These are phyloP conservation scores for Pyrenophora teres DNA, from an alignment of 2,329 filamentous ascomycete species.

Conservation along the genomic window DNA sequence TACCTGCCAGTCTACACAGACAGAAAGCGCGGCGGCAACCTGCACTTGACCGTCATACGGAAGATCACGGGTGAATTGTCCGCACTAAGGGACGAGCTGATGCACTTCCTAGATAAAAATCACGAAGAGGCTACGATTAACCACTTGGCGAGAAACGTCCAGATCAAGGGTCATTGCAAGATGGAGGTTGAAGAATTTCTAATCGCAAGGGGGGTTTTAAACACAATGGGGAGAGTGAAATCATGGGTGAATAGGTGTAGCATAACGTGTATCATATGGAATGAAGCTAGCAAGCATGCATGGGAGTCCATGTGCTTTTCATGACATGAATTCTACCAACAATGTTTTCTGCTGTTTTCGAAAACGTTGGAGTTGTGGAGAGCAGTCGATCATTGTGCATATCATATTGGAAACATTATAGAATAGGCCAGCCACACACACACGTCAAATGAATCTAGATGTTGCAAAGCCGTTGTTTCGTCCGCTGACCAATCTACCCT, in stretches of 20 bases:
- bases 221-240: not conserved
- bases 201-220: conserved; percentile 24
- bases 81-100: conserved; percentile 67
- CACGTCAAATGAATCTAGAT: too few species aligned
- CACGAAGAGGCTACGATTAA: conserved; percentile 62
- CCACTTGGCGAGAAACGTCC: conserved; percentile 70
- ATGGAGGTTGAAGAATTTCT: conserved; percentile 19
- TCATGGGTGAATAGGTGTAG: not conserved
- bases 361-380: too few species aligned
- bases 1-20: conserved; percentile 79
- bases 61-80: conserved; percentile 76
- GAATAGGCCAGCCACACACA: too few species aligned
- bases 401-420: too few species aligned
- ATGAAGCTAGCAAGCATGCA: not conserved
- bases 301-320: not conserved
- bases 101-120: conserved; percentile 61
- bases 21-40: conserved; percentile 74
- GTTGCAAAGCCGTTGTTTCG: too few species aligned
- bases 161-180: conserved; percentile 38
- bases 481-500: too few species aligned
- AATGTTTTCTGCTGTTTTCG: too few species aligned
- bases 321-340: not conserved
- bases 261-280: not conserved
- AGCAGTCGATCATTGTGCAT: too few species aligned
- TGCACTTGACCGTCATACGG: conserved; percentile 74